These are phyloP conservation scores for Yamadazyma membranifaciens DNA, from an alignment of 1,139 yeast species.

Conservation along the genomic window DNA sequence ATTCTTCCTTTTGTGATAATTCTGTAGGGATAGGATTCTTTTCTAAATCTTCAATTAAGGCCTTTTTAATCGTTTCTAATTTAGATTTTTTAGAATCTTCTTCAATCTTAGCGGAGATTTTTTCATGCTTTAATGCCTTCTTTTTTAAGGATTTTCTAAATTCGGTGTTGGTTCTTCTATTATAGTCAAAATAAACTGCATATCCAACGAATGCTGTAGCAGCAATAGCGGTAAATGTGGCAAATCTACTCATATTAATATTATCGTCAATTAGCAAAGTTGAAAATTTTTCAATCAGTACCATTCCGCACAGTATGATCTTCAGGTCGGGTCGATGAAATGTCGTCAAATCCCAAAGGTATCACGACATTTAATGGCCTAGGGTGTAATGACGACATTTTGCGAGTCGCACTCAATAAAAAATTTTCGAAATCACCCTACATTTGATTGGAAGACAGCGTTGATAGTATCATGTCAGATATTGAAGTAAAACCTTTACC, in stretches of 20 bases:
- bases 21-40: constrained; percentile 76
- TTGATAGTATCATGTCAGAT: constrained; percentile 9
- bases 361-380: no score
- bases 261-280: not conserved
- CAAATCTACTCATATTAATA: constrained; percentile 35
- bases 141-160: constrained; percentile 77
- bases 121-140: constrained; percentile 58
- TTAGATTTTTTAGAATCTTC: constrained; percentile 61
- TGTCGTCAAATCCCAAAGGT: no score
- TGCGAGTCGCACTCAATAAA: not conserved
- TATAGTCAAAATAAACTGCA: constrained; percentile 86
- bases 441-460: constrained; percentile 12
- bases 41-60: constrained; percentile 61
- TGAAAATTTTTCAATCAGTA: constrained; percentile 5
- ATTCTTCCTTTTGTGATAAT: constrained; percentile 66
- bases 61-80: constrained; percentile 58
- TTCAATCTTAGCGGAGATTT: constrained; percentile 54
- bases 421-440: constrained; percentile 7
- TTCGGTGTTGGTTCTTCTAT: constrained; percentile 76
- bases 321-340: no score
- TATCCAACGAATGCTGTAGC: constrained; percentile 66
- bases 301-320: not conserved
- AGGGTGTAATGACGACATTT: no score
- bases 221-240: constrained; percentile 51
- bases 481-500: constrained; percentile 20